Conservation (phyloP, 1,139 yeast species). For the Scheffersomyces quercinus region DNA sequence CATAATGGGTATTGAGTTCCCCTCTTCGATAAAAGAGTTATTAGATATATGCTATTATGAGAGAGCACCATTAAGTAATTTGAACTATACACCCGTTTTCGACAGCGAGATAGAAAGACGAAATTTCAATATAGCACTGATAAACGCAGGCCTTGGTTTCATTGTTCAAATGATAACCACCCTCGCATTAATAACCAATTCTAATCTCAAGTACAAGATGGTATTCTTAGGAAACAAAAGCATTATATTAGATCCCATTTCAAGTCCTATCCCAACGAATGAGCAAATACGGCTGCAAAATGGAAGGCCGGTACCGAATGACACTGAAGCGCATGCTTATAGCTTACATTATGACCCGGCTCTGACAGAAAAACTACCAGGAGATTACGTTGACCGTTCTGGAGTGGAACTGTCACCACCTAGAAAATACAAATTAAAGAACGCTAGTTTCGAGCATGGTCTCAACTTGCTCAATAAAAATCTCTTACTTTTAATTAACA, state of each 20-base stretch:
- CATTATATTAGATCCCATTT: conserved; percentile 27
- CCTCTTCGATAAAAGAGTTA: conserved; percentile 31
- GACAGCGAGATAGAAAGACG: conserved; percentile 9
- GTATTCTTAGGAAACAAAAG: conserved; percentile 22
- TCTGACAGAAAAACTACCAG: conserved; percentile 20
- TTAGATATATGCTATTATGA: conserved; percentile 33
- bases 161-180: conserved; percentile 27
- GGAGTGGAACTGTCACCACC: conserved; percentile 9
- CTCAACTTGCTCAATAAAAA: conserved; percentile 35
- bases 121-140: conserved; percentile 17
- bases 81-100: conserved; percentile 7
- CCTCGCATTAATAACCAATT: conserved; percentile 27
- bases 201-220: conserved; percentile 32
- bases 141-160: conserved; percentile 36
- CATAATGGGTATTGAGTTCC: conserved; percentile 40
- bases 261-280: conserved; percentile 3
- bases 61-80: conserved; percentile 10
- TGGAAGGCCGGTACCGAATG: conserved; percentile 2
- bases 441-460: conserved; percentile 36
- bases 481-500: conserved; percentile 26
- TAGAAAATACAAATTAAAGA: conserved; percentile 15
- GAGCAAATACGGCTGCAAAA: background rate
- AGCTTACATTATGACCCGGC: conserved; percentile 32
- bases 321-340: conserved; percentile 10
- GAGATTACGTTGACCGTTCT: background rate